A percentile compares a stretch with the other conserved stretches of the same genome.
Conservation (phyloP, 331 rosid species). For the Quercus tomentella region DNA sequence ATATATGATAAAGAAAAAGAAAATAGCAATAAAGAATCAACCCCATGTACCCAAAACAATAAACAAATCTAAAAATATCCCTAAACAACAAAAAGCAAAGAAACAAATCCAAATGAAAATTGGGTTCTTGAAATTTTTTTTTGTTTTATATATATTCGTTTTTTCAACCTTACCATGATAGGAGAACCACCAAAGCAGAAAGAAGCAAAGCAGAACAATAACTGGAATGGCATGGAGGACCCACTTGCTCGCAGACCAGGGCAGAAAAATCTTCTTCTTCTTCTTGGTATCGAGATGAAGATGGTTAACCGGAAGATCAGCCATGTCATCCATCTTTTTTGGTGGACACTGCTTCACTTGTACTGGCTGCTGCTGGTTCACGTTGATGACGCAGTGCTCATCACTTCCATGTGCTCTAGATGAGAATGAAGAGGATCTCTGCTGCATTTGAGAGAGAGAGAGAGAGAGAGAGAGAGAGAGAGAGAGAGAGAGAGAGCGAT, state of each 20-base stretch:
- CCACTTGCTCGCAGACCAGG: slow-evolving; percentile 24
- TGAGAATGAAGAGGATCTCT: slow-evolving; percentile 25
- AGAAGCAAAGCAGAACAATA: slow-evolving; percentile 40
- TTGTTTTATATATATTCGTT: background rate
- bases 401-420: slow-evolving; percentile 9
- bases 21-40: background rate
- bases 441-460: slow-evolving; percentile 31
- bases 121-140: background rate
- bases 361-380: slow-evolving; percentile 19
- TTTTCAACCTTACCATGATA: slow-evolving; percentile 34
- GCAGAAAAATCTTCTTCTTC: slow-evolving; percentile 14
- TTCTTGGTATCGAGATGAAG: slow-evolving; percentile 6
- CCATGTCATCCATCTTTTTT: slow-evolving; percentile 22
- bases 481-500: slow-evolving; percentile 5
- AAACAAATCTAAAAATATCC: background rate
- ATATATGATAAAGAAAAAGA: background rate
- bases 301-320: slow-evolving; percentile 26
- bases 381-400: slow-evolving; percentile 1
- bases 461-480: background rate
- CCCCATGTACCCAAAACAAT: background rate
- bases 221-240: slow-evolving; percentile 41
- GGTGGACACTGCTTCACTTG: slow-evolving; percentile 21
- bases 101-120: background rate
- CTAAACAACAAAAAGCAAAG: background rate
- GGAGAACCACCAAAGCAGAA: slow-evolving; percentile 62